Evolutionary conservation across 441 rosid genomes (phyloP).

Genomic region (Arabidopsis lyrata): DNA sequence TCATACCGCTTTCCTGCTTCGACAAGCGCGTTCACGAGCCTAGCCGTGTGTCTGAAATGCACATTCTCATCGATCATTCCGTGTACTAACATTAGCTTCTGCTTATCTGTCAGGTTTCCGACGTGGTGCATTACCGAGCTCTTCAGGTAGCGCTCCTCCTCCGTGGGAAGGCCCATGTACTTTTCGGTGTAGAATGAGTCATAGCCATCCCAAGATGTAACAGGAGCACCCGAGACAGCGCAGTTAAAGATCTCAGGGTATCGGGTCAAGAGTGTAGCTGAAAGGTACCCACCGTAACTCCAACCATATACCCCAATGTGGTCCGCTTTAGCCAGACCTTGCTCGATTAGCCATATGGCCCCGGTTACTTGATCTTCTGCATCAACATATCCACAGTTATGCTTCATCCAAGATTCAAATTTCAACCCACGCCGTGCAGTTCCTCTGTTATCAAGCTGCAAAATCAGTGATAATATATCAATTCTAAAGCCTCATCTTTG

Average conservation of each 20-base stretch:
- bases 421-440: slow-evolving; percentile 83
- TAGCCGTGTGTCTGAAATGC: slow-evolving; percentile 91
- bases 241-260: slow-evolving; percentile 76
- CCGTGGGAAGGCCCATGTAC: slow-evolving; percentile 82
- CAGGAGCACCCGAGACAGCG: slow-evolving; percentile 89
- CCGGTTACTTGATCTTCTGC: slow-evolving; percentile 87
- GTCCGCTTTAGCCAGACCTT: slow-evolving; percentile 73
- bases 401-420: slow-evolving; percentile 79
- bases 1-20: slow-evolving; percentile 78
- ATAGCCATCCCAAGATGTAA: slow-evolving; percentile 97
- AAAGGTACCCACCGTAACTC: slow-evolving; percentile 95
- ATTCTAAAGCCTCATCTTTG: neutral
- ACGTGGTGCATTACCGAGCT: slow-evolving; percentile 86
- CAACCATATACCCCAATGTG: slow-evolving; percentile 89
- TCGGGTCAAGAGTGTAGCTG: slow-evolving; percentile 68
- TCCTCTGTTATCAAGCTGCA: slow-evolving; percentile 96
- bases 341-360: slow-evolving; percentile 80
- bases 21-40: slow-evolving; percentile 84
- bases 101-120: slow-evolving; percentile 61
- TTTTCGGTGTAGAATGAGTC: slow-evolving; percentile 92
- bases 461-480: neutral
- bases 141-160: slow-evolving; percentile 49
- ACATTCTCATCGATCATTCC: slow-evolving; percentile 99
- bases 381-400: slow-evolving; percentile 67
- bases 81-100: slow-evolving; percentile 71